Percentiles rank a stretch among this genome's conserved stretches.
Conservation (phyloP, 768 basidiomycete genomes). For the Pleurotus cornucopiae region DNA sequence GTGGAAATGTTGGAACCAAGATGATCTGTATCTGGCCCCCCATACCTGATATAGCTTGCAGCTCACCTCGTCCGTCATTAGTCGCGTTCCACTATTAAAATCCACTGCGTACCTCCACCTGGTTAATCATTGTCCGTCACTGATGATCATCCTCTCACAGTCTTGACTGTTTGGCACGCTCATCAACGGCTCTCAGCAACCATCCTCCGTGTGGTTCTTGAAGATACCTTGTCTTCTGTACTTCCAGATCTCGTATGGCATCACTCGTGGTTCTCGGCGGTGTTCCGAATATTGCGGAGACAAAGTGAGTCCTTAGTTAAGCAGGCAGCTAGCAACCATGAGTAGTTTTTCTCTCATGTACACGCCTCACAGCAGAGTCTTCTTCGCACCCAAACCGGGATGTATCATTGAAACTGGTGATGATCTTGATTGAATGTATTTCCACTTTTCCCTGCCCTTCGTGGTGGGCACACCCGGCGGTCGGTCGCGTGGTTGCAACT, state of each 20-base stretch:
- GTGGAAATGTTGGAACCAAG: no score
- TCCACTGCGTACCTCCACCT: background rate
- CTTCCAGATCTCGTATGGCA: background rate
- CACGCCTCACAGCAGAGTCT: background rate
- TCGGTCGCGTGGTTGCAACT: background rate
- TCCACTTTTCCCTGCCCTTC: no score
- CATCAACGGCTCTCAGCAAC: background rate
- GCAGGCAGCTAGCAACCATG: background rate
- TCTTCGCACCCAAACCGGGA: background rate
- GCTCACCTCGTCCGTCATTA: no score
- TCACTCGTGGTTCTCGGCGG: background rate
- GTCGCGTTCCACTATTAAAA: background rate
- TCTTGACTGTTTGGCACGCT: background rate
- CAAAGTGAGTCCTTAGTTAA: background rate
- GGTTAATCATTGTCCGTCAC: background rate
- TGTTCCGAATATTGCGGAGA: slow-evolving; percentile 3
- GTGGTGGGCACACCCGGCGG: background rate
- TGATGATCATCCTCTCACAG: background rate
- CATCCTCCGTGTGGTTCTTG: background rate
- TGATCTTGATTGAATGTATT: background rate
- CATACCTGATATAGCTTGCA: no score
- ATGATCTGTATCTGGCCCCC: no score
- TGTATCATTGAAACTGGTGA: background rate
- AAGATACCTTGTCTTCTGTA: background rate
- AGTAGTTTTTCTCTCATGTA: background rate